A percentile compares a stretch with the other conserved stretches of the same genome.
Evolutionary conservation across 2,329 filamentous ascomycete species (phyloP).

Genomic region (Aspergillus unguis): DNA sequence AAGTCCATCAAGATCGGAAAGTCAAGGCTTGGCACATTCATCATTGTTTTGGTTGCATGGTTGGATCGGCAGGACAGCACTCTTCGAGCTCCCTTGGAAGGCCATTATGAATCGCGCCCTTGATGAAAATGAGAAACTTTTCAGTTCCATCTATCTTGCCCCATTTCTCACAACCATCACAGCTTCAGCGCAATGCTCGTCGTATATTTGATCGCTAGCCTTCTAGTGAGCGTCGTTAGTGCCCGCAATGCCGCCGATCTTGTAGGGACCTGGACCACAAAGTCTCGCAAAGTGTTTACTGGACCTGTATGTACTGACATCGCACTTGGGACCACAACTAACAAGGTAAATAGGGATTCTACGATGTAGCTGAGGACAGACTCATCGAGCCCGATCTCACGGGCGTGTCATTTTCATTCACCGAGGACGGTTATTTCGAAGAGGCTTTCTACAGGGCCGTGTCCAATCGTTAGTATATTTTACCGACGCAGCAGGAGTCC

Average conservation of each 20-base stretch:
- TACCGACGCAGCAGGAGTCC: background rate
- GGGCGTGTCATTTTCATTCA: constrained; percentile 73
- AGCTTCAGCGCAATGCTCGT: constrained; percentile 26
- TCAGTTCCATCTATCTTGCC: constrained; percentile 1
- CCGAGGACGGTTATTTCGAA: constrained; percentile 64
- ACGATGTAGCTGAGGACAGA: constrained; percentile 62
- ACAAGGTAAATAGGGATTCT: constrained; percentile 56
- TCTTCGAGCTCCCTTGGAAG: constrained; percentile 7
- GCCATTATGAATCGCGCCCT: constrained; percentile 8
- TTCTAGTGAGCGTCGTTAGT: constrained; percentile 38
- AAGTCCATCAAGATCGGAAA: background rate
- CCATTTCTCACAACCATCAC: background rate
- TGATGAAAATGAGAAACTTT: constrained; percentile 7
- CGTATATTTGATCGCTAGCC: constrained; percentile 29
- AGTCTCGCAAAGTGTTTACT: constrained; percentile 65
- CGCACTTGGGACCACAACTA: background rate
- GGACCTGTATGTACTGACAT: constrained; percentile 55
- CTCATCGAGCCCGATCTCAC: constrained; percentile 64
- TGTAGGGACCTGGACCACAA: constrained; percentile 70
- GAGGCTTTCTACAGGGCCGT: constrained; percentile 67
- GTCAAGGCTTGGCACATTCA: constrained; percentile 14
- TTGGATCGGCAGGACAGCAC: constrained; percentile 10
- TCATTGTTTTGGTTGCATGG: constrained; percentile 16
- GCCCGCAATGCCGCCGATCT: constrained; percentile 49
- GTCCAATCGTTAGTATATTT: constrained; percentile 59